Evolutionary conservation across 2,329 filamentous ascomycete genomes (phyloP).

Genomic region (Penicillium sp.): DNA sequence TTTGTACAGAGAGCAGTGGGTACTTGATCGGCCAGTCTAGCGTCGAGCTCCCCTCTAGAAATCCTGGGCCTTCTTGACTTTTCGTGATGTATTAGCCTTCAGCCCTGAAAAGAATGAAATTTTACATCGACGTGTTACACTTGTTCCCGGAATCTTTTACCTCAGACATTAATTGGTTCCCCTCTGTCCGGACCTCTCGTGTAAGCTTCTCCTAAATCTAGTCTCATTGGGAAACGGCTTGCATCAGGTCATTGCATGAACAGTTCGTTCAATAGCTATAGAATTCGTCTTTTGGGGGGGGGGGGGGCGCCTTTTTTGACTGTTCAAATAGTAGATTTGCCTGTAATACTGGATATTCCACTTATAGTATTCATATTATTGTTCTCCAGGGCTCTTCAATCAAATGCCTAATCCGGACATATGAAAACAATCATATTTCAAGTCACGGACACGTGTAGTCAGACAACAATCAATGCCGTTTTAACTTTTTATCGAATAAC

Average conservation of each 20-base stretch:
- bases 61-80: not conserved
- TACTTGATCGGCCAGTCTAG: not conserved
- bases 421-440: not conserved
- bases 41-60: not conserved
- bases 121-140: not conserved
- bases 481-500: not conserved
- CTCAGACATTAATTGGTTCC: not conserved
- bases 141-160: not conserved
- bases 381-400: not conserved
- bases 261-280: not conserved
- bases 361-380: not conserved
- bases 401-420: not conserved
- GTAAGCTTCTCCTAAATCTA: not conserved
- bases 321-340: too few relatives aligned
- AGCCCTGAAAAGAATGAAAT: not conserved
- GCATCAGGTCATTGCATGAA: not conserved
- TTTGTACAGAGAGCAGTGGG: not conserved
- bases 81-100: not conserved
- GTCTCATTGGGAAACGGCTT: not conserved
- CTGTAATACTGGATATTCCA: not conserved
- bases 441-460: not conserved
- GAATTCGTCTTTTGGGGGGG: not conserved
- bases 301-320: not conserved
- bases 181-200: not conserved
- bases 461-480: not conserved